Base-by-base conservation (phyloP, 805 yeast genomes). In the Yarrowia osloensis region DNA sequence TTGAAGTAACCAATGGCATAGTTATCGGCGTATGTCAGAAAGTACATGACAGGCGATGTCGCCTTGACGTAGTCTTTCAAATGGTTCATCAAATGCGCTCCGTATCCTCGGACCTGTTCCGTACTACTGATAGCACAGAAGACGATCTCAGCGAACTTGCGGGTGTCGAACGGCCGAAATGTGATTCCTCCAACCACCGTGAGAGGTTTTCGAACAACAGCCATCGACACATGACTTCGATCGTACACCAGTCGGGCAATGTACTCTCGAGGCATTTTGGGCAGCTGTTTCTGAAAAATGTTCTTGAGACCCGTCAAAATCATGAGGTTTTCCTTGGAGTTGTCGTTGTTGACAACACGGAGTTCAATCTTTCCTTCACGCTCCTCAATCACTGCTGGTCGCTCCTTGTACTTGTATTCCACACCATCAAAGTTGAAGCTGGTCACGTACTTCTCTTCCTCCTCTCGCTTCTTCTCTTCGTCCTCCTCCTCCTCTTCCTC, bases 141-240 rank as follows among this genome's bases (percentile, higher is more conserved):
- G 28, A 95, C 99, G 79, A 95, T 95, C 77, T 95, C 99, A 1
- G 99, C 99, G 82, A 95, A 95, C 74, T 86, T 89, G 69, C 97
- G 84, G 66, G 86, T 85, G 74, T 91, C 90, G 77, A 95, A 95
- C 2, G 99, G 99, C 69, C 97, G 83, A 75, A 90, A 93, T 0
- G 99, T 95, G 61, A 95, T 93, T 2, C 99, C 99, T 47, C 99
- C 99, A 8, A 94, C 98, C 19, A 95, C 99, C 0, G 96, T 91
- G 72, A 94, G 79, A 9, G 97, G 97, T 72, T 91, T 92, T 70
- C 97, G 82, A 22, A 95, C 95, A 65, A 95, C 97, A 0, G 99
- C 99, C 84, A 95, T 92, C 0, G 98, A 92, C 44, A 96, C 80
- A 79, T 95, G 99, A 44, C 94, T 88, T 71, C 98, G 81, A 75